Conservation (phyloP, 2,329 filamentous ascomycete genomes). For the Colletotrichum sidae region DNA sequence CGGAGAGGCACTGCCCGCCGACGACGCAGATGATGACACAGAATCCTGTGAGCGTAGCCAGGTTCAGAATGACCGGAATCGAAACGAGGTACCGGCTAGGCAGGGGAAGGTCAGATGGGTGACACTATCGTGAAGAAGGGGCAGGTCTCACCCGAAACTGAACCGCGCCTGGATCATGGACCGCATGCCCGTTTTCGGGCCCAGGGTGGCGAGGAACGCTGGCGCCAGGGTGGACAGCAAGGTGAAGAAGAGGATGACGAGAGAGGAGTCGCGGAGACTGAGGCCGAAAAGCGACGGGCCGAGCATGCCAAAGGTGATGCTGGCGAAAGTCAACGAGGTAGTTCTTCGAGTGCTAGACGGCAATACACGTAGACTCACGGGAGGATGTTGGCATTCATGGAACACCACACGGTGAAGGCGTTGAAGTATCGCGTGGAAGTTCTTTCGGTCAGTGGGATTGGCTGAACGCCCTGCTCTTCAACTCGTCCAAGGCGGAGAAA, state of each 20-base stretch:
- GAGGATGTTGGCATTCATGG: constrained; percentile 61
- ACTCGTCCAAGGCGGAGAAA: constrained; percentile 44
- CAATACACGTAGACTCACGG: constrained; percentile 43
- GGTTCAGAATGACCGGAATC: constrained; percentile 70
- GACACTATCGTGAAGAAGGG: background rate
- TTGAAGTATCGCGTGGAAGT: constrained; percentile 55
- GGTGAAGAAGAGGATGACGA: constrained; percentile 74
- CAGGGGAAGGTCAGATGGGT: constrained; percentile 16
- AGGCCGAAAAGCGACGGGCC: constrained; percentile 67
- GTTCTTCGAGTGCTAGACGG: constrained; percentile 25
- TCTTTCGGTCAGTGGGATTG: constrained; percentile 55
- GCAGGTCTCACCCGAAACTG: constrained; percentile 65
- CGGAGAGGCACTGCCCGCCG: constrained; percentile 69
- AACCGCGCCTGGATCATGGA: constrained; percentile 75
- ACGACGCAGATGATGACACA: constrained; percentile 71
- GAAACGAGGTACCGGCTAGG: constrained; percentile 65
- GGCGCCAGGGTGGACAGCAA: constrained; percentile 65
- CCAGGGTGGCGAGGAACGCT: constrained; percentile 68
- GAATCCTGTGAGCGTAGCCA: constrained; percentile 73
- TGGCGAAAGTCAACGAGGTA: constrained; percentile 38
- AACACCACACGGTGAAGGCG: constrained; percentile 61
- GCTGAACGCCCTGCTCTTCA: constrained; percentile 57
- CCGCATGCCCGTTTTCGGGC: constrained; percentile 72
- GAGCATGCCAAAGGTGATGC: constrained; percentile 73
- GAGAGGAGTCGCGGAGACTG: constrained; percentile 64